Conservation (phyloP, 805 yeast species). For the Debaryomyces maramus region DNA sequence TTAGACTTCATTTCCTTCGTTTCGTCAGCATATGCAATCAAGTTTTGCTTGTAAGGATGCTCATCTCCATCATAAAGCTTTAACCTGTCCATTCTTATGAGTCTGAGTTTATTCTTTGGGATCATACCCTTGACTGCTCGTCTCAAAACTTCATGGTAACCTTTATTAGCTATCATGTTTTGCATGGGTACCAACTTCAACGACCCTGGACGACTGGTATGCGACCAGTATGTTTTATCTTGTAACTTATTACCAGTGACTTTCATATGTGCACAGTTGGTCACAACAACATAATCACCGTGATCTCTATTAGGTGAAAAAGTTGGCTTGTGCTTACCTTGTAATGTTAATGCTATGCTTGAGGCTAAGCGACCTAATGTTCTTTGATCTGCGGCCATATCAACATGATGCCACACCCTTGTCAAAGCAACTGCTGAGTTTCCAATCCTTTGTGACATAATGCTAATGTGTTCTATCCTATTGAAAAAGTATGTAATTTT, state of each 20-base stretch:
- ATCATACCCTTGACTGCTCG: conserved; percentile 96
- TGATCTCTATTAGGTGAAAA: conserved; percentile 71
- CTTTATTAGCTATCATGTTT: conserved; percentile 70
- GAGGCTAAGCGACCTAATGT: conserved; percentile 92
- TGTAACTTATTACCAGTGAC: conserved; percentile 83
- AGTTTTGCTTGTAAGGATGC: conserved; percentile 81
- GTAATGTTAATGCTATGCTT: conserved; percentile 79
- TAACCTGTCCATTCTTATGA: conserved; percentile 75
- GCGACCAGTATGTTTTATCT: conserved; percentile 85
- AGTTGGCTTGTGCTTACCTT: conserved; percentile 97
- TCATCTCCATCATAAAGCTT: conserved; percentile 86
- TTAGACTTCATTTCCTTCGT: conserved; percentile 50
- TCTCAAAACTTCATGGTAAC: conserved; percentile 80
- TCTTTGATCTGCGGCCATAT: conserved; percentile 78
- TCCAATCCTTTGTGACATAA: conserved; percentile 37
- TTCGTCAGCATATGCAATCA: conserved; percentile 84
- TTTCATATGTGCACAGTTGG: conserved; percentile 80
- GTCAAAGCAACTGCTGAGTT: conserved; percentile 72
- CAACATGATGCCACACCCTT: conserved; percentile 94
- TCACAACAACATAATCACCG: conserved; percentile 96
- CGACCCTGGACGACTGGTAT: conserved; percentile 87
- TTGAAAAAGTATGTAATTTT: too few species aligned
- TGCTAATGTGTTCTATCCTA: too few species aligned
- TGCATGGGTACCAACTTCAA: conserved; percentile 82
- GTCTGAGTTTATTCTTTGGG: conserved; percentile 85